Evolutionary conservation across 345 rosid species (phyloP).

Genomic region (Xanthoceras sorbifolium): DNA sequence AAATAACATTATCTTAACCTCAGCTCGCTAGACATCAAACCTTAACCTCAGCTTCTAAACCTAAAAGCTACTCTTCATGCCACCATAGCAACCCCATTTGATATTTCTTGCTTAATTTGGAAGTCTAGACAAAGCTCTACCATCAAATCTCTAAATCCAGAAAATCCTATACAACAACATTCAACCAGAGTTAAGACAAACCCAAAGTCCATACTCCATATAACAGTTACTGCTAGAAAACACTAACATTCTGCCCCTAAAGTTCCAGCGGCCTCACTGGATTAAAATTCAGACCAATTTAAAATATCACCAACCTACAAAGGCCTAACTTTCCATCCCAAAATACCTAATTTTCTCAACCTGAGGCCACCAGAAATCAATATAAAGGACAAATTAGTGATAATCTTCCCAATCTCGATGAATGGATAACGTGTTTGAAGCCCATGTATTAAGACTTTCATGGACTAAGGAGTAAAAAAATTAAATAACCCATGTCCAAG

Average conservation of each 20-base stretch:
- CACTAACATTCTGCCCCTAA: neutral
- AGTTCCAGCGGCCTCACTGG: neutral
- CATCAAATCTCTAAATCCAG: neutral
- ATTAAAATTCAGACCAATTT: neutral
- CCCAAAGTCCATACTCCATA: neutral
- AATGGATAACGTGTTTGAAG: neutral
- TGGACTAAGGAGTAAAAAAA: neutral
- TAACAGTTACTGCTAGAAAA: neutral
- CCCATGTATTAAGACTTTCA: neutral
- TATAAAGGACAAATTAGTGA: neutral
- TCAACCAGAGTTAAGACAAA: neutral
- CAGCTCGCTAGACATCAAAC: neutral
- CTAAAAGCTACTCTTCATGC: neutral
- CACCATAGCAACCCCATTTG: neutral
- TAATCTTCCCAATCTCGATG: neutral
- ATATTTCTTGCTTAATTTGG: neutral
- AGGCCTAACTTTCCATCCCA: neutral
- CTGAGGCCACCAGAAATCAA: neutral
- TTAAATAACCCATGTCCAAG: neutral
- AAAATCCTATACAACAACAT: neutral
- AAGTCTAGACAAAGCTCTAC: neutral
- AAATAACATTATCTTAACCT: neutral
- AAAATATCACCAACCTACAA: neutral
- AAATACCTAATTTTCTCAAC: neutral
- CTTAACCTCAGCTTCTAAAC: neutral